Base-by-base conservation (phyloP, 129 eudicot species). In the Helichrysum umbraculigerum region DNA sequence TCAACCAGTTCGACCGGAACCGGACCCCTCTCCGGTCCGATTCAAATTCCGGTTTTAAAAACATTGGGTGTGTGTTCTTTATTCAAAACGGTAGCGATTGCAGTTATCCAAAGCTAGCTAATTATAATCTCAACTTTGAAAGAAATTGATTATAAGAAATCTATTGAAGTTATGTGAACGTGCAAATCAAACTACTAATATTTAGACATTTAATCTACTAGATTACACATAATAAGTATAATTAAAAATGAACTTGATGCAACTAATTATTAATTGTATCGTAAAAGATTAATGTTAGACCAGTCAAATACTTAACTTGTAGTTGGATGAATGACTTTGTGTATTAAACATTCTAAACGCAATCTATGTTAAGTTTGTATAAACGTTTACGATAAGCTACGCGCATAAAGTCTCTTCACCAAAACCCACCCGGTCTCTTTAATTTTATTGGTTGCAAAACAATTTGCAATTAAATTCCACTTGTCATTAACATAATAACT, bases 301-400 rank as follows among this genome's bases (percentile, higher is more conserved):
- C 73, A 33, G 47, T 64, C 69, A 64, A 64, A 15, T 28, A 62
- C 4, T 4, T 62, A 63, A 64, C 69, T 3, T 32, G 69, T 68
- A 57, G 16, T 57, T 29, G 17, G 64, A 32, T 54, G 20, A 71
- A 56, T 32, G 50, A 54, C 32, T n/a, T 68, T 68, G 58, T 34
- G 80, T 16, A 35, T 28, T 68, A 68, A 68, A 77, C 76, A 41
- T 77, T 58, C 81, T 68, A 69, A 77, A 68, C 61, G 81, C 81
- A 77, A 77, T 77, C 81, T 77, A 56, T 37, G 69, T 25, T 25
- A 25, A 25, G 28, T 25, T 25, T 25, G 28, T 57, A 39, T 58
- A 77, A n/a, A 29, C 81, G n/a, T 77, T 68, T 30, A 28, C 70
- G 61, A 68, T 68, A 77, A 68, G 76, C 75, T 68, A 77, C 81